These are phyloP conservation scores for Apiospora arundinis DNA, from an alignment of 2,329 filamentous ascomycete species.

Conservation along the genomic window DNA sequence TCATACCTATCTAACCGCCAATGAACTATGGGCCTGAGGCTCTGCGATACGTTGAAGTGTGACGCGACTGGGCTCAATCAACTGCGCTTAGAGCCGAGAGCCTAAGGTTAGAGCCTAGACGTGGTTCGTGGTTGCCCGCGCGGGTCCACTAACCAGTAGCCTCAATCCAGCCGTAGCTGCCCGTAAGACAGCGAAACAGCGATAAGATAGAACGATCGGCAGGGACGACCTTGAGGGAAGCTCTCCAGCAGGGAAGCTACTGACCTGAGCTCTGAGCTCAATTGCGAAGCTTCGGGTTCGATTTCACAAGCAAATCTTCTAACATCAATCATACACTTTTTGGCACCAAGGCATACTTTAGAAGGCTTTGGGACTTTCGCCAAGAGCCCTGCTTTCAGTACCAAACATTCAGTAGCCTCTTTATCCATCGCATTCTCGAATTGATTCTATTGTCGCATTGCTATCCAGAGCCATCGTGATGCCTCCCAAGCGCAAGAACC, in stretches of 20 bases:
- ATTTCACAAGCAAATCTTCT: not conserved
- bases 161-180: not conserved
- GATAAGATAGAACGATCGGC: constrained; percentile 14
- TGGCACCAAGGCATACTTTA: not conserved
- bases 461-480: constrained; percentile 48
- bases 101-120: not conserved
- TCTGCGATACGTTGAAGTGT: not conserved
- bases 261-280: not conserved
- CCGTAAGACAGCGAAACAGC: not conserved
- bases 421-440: not conserved
- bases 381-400: not conserved
- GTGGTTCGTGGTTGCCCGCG: not conserved
- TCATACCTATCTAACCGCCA: not conserved
- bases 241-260: not conserved
- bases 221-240: constrained; percentile 13
- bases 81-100: too few relatives aligned
- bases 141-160: not conserved
- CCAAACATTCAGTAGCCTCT: not conserved
- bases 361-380: not conserved
- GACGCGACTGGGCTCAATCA: not conserved
- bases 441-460: not conserved
- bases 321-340: not conserved
- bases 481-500: constrained; percentile 75
- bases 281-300: not conserved
- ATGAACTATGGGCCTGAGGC: not conserved